Base-by-base conservation (phyloP, 2,329 filamentous ascomycete genomes). In the Neoscytalidium dimidiatum region DNA sequence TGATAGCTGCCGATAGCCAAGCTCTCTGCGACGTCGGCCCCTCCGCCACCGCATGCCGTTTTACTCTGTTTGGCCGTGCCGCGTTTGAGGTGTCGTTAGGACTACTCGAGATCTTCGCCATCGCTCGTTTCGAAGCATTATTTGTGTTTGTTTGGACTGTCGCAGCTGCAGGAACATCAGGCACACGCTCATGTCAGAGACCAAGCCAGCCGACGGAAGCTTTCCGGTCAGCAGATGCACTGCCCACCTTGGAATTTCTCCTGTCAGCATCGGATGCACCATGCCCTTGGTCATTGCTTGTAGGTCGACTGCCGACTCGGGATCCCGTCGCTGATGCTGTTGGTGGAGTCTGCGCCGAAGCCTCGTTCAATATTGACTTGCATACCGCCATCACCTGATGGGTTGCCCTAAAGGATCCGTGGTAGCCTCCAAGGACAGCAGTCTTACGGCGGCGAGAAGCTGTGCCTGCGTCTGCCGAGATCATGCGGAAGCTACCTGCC, bases 401-500 rank as follows among this genome's bases (percentile, higher is more conserved):
- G 29, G 23, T 38, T 4, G 14, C 26, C 41, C 41, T 31, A 21
- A 46, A 60, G 41, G 38, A 60, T 60, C 28, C 13, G 26, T 17
- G 4, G 41, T 21, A 28, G 52, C 14, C 52, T 11, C 3, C 31
- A 26, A 23, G 2, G 23, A 17, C 14, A 41, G 56, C n/a, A 60
- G 41, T 26, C 35, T 58, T 28, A 13, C 38, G 38, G 35, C 38
- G 53, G 23, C 53, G 46, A 46, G 26, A 33, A 17, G n/a, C 28
- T 60, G 56, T 60, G 56, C 41, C 56, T 60, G 56, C 41, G 19
- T 60, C 38, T 44, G 56, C 28, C 38, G 26, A 58, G 53, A 58
- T 29, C 38, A 44, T 44, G 38, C 28, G 28, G 26, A 44, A n/a
- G 23, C 19, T 31, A 28, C n/a, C 56, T 33, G 28, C 43, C 38